A percentile compares a stretch with the other conserved stretches of the same genome.
These are phyloP conservation scores for Hymenoscyphus salicellus DNA, from an alignment of 2,329 filamentous ascomycete genomes.

Conservation along the genomic window DNA sequence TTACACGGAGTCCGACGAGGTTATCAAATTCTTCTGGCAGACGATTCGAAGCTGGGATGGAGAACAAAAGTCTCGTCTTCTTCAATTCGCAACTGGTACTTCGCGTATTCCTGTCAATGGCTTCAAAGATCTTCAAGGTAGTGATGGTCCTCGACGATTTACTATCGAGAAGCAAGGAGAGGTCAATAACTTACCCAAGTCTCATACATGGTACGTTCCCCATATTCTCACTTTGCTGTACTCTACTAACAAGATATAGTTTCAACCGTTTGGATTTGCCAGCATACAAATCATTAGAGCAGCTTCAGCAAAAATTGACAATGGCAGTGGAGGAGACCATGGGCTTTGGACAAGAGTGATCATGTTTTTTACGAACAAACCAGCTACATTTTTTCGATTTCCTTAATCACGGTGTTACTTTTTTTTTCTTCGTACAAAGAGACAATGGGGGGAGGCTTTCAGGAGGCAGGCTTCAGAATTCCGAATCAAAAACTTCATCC, in stretches of 20 bases:
- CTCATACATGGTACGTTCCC: slow-evolving; percentile 84
- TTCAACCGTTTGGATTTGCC: slow-evolving; percentile 97
- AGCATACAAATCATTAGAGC: slow-evolving; percentile 84
- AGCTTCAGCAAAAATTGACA: slow-evolving; percentile 82
- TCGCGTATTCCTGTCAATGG: slow-evolving; percentile 98
- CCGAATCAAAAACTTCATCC: neutral
- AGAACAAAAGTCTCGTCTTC: slow-evolving; percentile 91
- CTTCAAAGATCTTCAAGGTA: slow-evolving; percentile 98
- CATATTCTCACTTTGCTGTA: neutral
- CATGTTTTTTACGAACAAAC: slow-evolving; percentile 11
- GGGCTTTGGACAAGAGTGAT: slow-evolving; percentile 92
- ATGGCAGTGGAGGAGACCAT: slow-evolving; percentile 98
- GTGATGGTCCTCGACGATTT: slow-evolving; percentile 89
- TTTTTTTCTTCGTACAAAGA: slow-evolving; percentile 22
- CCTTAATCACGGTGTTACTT: slow-evolving; percentile 23
- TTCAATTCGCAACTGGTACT: slow-evolving; percentile 97
- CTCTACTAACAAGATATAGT: slow-evolving; percentile 46
- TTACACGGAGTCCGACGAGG: slow-evolving; percentile 95
- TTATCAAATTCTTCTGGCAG: slow-evolving; percentile 99
- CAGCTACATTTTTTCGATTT: slow-evolving; percentile 10
- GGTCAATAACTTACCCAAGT: slow-evolving; percentile 85
- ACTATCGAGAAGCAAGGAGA: slow-evolving; percentile 98
- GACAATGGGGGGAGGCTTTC: slow-evolving; percentile 18
- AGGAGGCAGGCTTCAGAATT: slow-evolving; percentile 11
- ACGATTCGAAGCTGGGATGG: slow-evolving; percentile 95